Percentiles rank a stretch among this genome's conserved stretches.
phyloP scores from a whole-genome alignment of 78 protist genomes.

The Pigoraptor vietnamica region DNA sequence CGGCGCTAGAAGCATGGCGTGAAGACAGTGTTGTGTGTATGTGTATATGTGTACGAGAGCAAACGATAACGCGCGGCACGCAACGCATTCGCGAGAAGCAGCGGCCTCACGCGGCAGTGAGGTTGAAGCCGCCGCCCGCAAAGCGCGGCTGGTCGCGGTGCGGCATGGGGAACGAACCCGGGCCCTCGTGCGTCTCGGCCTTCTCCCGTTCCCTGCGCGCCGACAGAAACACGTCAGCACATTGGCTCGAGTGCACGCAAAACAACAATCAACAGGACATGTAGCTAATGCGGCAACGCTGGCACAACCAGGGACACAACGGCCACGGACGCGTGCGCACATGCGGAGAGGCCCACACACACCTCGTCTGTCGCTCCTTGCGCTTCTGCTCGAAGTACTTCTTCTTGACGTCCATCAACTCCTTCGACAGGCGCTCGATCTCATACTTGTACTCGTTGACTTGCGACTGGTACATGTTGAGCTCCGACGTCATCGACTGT shows the following conservation, averaged over 20 bases:
- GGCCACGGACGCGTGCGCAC: too few relatives aligned
- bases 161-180: background rate
- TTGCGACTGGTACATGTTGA: slow-evolving; percentile 31
- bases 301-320: too few relatives aligned
- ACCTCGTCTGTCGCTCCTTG: background rate
- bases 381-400: slow-evolving; percentile 1
- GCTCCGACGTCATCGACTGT: slow-evolving; percentile 25
- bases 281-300: background rate
- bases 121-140: background rate
- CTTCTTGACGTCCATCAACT: slow-evolving; percentile 3
- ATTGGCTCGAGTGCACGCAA: background rate
- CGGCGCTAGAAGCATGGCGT: too few relatives aligned
- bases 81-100: too few relatives aligned
- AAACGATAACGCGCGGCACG: background rate
- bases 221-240: background rate
- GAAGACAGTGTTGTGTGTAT: too few relatives aligned
- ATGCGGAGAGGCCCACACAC: too few relatives aligned
- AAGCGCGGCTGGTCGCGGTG: background rate
- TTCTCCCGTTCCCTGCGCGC: background rate
- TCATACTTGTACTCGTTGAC: slow-evolving; percentile 16
- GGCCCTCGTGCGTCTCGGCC: background rate
- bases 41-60: too few relatives aligned
- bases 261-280: background rate
- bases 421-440: background rate
- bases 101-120: background rate